Conservation (phyloP, 257 asterid species). For the Rubia yunnanensis region DNA sequence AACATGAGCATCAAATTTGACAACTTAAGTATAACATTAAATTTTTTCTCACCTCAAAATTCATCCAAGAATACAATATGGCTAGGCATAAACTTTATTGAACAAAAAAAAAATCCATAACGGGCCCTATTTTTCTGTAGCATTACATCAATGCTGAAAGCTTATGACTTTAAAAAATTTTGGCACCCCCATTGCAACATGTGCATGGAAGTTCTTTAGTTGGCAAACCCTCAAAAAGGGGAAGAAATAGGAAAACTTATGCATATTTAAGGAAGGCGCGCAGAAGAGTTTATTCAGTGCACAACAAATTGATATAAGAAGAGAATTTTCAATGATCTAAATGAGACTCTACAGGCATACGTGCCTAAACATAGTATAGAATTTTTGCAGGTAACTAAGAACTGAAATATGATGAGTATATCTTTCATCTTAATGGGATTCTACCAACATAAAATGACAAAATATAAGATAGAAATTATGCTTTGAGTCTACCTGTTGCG, state of each 20-base stretch:
- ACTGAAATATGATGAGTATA: too few species aligned
- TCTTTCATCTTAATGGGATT: too few species aligned
- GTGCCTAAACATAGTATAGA: not conserved
- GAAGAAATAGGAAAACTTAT: not conserved
- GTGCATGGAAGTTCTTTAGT: not conserved
- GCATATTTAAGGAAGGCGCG: not conserved
- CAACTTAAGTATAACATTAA: not conserved
- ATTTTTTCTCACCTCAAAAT: not conserved
- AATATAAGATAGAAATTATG: not conserved
- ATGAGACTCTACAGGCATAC: not conserved
- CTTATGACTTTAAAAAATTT: not conserved
- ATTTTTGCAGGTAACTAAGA: not conserved
- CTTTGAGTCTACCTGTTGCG: constrained; percentile 54
- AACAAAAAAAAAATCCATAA: not conserved
- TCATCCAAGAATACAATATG: not conserved
- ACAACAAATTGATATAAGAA: not conserved
- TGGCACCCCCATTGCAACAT: not conserved
- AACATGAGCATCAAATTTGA: not conserved
- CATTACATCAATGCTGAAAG: not conserved
- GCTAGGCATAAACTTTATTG: not conserved
- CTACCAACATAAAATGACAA: not conserved
- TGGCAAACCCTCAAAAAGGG: not conserved
- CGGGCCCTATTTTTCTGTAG: not conserved
- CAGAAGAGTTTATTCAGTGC: not conserved
- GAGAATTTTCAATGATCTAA: not conserved